A percentile compares a stretch with the other conserved stretches of the same genome.
These are phyloP conservation scores for Candida easanensis DNA, from an alignment of 805 yeast genomes.

Conservation along the genomic window DNA sequence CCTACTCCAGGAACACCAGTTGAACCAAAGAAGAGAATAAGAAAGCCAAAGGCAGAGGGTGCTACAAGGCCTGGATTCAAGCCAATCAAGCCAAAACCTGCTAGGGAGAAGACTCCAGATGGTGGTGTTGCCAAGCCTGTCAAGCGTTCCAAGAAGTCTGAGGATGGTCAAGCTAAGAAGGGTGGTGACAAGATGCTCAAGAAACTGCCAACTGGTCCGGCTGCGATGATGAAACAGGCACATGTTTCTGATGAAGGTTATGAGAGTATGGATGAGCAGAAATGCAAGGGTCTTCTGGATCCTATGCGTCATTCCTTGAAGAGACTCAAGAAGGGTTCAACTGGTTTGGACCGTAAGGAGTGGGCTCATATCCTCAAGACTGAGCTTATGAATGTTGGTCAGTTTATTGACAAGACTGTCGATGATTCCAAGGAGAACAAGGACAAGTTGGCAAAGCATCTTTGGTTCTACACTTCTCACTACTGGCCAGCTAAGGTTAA, in stretches of 20 bases:
- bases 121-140: conserved; percentile 21
- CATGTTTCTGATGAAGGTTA: conserved; percentile 47
- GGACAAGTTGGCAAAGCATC: conserved; percentile 51
- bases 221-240: conserved; percentile 7
- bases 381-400: conserved; percentile 73
- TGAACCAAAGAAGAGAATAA: conserved; percentile 24
- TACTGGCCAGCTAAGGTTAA: conserved; percentile 90
- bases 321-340: conserved; percentile 65
- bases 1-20: conserved; percentile 30
- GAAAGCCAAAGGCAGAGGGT: conserved; percentile 28
- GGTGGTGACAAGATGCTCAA: conserved; percentile 6
- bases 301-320: conserved; percentile 67
- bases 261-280: conserved; percentile 74
- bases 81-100: conserved; percentile 13
- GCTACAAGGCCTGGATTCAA: conserved; percentile 11
- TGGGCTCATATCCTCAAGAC: conserved; percentile 70
- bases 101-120: conserved; percentile 23
- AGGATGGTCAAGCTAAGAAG: background rate
- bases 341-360: conserved; percentile 70
- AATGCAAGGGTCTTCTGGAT: conserved; percentile 57
- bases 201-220: conserved; percentile 10
- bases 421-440: conserved; percentile 28
- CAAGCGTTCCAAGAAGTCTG: conserved; percentile 19
- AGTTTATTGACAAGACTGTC: conserved; percentile 52
- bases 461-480: conserved; percentile 81